Evolutionary conservation across 1,139 yeast genomes (phyloP), one percentile per base, ranked within the genome.

Genomic region (Scheffersomyces quercinus): DNA sequence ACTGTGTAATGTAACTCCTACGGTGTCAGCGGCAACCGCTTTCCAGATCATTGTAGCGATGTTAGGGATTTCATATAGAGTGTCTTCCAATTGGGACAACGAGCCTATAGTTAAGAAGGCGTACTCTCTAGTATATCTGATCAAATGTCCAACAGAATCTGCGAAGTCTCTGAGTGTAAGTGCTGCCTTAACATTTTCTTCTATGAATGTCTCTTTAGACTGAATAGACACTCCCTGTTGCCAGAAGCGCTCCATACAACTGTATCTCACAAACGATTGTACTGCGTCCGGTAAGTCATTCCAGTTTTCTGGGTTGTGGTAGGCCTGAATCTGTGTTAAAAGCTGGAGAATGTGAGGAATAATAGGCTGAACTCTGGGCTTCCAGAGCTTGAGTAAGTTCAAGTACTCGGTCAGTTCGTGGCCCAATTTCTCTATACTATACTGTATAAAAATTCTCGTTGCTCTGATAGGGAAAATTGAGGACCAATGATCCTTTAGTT

Each of bases 141-240:
- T 85, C 56, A 90, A 87, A 62, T 93, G 98, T 12, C 99, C 99
- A n/a, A 93, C 96, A 4, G 96, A 87, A 62, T 95, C 99, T 1
- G 99, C 98, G 71, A 95, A 93, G 67, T 95, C 99, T 52, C 98
- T 77, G 46, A 93, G 69, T 0, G 98, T 90, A 51, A 87, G 87
- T 69, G 95, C 89, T 0, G 99, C 98, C 57, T 86, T 88, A 45
- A 90, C 96, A 56, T 85, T 90, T 58, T 95, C 98, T 61, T 89
- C 97, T 48, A 93, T 85, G 57, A 95, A 95, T 35, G 95, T 91
- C 60, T 95, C 99, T 55, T 89, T 86, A 6, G 96, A 85, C 64
- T 93, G 96, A 46, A 88, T 88, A 1, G 97, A 88, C 15, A 95
- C 95, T 13, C 99, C 99, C 50, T 91, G 96, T 60, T 95, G 98